Evolutionary conservation across 352 stramenopile genomes (phyloP).

Genomic region (Phytopythium boreale): DNA sequence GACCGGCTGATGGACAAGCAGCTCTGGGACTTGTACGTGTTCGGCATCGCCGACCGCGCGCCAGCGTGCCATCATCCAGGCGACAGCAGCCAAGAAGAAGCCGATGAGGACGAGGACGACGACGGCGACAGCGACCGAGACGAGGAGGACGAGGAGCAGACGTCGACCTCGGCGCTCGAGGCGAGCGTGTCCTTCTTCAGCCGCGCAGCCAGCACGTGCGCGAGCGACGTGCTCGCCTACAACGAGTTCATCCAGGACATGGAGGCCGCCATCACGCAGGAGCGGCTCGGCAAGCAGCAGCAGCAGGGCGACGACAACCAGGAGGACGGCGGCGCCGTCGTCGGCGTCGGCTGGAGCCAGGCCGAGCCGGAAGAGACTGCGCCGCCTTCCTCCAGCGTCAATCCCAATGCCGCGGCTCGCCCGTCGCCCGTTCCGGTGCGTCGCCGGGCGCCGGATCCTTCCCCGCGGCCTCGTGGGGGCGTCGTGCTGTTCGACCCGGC

Average conservation of each 20-base stretch:
- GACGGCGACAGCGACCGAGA: not conserved
- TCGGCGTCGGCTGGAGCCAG: not conserved
- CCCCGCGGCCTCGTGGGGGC: conserved; percentile 7
- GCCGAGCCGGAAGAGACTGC: no score
- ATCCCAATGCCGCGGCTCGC: no score
- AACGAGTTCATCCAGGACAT: conserved; percentile 68
- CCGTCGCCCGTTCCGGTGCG: conserved; percentile 5
- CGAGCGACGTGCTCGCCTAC: conserved; percentile 55
- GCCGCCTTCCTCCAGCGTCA: no score
- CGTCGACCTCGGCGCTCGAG: conserved; percentile 18
- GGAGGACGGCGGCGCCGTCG: not conserved
- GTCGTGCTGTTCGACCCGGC: conserved; percentile 53
- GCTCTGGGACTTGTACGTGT: conserved; percentile 52
- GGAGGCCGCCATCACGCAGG: conserved; percentile 31
- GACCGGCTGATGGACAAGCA: conserved; percentile 55
- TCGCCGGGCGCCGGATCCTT: not conserved
- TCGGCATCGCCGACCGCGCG: conserved; percentile 43
- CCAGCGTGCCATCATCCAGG: conserved; percentile 7
- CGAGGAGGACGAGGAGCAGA: not conserved
- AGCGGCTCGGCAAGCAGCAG: conserved; percentile 7
- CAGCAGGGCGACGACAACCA: conserved; percentile 5
- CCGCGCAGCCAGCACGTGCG: conserved; percentile 47
- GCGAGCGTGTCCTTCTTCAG: conserved; percentile 25
- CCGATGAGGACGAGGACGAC: no score
- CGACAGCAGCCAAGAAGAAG: not conserved